These are phyloP conservation scores for Penicillium samsonianum DNA, from an alignment of 495 filamentous ascomycete genomes.

Conservation along the genomic window DNA sequence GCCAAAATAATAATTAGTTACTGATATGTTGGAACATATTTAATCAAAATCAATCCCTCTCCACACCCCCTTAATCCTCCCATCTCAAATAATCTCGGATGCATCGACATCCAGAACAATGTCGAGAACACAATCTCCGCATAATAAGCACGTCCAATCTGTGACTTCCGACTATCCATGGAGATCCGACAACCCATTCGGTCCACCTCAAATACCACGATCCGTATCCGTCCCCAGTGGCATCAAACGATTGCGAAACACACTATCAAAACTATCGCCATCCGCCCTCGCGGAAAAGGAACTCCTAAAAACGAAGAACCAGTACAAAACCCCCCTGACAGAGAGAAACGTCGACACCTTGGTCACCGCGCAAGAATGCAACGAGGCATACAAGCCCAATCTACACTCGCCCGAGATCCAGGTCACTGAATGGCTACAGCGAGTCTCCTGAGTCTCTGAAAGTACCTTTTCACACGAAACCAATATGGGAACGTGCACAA, in stretches of 20 bases:
- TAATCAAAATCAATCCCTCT: not conserved
- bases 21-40: not conserved
- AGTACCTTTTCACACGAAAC: not conserved
- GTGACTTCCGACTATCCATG: slow-evolving; percentile 36
- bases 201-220: slow-evolving; percentile 37
- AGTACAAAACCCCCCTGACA: slow-evolving; percentile 45
- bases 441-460: slow-evolving; percentile 47
- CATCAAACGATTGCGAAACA: slow-evolving; percentile 43
- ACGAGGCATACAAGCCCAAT: slow-evolving; percentile 61
- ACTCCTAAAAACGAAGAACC: slow-evolving; percentile 42
- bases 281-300: slow-evolving; percentile 44
- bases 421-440: slow-evolving; percentile 68
- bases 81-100: not conserved
- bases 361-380: slow-evolving; percentile 40
- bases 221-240: slow-evolving; percentile 34
- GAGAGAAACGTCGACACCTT: slow-evolving; percentile 49
- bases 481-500: not conserved
- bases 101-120: slow-evolving; percentile 20
- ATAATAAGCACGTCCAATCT: slow-evolving; percentile 30
- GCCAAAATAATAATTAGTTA: slow-evolving; percentile 14
- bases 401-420: slow-evolving; percentile 58
- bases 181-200: slow-evolving; percentile 42
- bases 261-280: slow-evolving; percentile 39
- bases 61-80: not conserved
- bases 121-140: slow-evolving; percentile 29